Conservation (phyloP, 495 filamentous ascomycete genomes). For the Penicillium malachiteum region DNA sequence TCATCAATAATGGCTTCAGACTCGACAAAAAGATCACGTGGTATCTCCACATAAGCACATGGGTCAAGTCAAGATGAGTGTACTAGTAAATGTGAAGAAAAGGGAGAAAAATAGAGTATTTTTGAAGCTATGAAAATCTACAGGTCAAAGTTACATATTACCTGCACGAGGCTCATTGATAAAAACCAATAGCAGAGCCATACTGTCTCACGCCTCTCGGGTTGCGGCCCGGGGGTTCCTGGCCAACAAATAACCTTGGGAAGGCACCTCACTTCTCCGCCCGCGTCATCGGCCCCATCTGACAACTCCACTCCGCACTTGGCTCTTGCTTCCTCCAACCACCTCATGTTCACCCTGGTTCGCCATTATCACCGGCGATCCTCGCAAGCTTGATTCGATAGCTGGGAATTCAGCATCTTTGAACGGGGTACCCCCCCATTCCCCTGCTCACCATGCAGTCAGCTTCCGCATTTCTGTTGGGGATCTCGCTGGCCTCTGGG, state of each 20-base stretch:
- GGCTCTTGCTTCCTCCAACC: conserved; percentile 1
- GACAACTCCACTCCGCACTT: conserved; percentile 19
- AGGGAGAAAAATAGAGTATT: too few species aligned
- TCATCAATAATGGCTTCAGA: too few species aligned
- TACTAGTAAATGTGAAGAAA: too few species aligned
- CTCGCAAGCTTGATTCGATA: conserved; percentile 11
- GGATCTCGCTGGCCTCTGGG: conserved; percentile 27
- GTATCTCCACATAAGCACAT: too few species aligned
- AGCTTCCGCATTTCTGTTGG: conserved; percentile 22
- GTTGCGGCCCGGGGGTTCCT: conserved; percentile 12
- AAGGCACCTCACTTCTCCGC: conserved; percentile 29
- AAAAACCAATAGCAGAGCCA: background rate
- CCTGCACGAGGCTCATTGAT: background rate
- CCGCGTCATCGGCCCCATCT: conserved; percentile 39
- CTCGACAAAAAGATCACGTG: too few species aligned
- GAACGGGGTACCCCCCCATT: conserved; percentile 11
- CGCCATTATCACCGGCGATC: conserved; percentile 11
- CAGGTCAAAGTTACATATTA: background rate
- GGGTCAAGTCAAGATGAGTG: too few species aligned
- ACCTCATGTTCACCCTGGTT: conserved; percentile 8
- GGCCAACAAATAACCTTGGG: conserved; percentile 5
- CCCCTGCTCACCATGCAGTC: conserved; percentile 34
- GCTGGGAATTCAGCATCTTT: conserved; percentile 5
- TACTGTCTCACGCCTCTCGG: background rate
- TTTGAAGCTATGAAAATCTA: too few species aligned